Evolutionary conservation across 176 grass and related monocot genomes (phyloP).

Genomic region (Triticum timopheevii): DNA sequence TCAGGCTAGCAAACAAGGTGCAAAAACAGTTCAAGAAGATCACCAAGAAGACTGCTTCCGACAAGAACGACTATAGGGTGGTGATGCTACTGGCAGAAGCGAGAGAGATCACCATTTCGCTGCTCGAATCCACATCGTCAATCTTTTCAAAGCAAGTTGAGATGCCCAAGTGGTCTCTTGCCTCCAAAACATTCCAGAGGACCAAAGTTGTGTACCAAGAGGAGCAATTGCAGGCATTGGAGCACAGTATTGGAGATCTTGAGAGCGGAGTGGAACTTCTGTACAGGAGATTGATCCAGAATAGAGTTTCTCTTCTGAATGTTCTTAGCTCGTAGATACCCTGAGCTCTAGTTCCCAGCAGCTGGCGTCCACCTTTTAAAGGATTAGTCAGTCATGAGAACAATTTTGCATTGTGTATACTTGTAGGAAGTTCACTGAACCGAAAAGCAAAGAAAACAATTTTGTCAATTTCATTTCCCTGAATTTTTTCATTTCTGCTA

Average conservation of each 20-base stretch:
- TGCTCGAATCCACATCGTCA: conserved; percentile 29
- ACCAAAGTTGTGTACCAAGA: conserved; percentile 27
- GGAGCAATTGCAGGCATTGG: conserved; percentile 40
- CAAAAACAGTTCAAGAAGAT: conserved; percentile 44
- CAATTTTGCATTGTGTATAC: conserved; percentile 17
- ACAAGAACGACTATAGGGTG: conserved; percentile 9
- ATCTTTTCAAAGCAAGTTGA: conserved; percentile 23
- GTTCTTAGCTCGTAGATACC: conserved; percentile 29
- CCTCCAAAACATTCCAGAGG: conserved; percentile 40
- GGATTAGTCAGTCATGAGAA: conserved; percentile 20
- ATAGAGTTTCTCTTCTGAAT: conserved; percentile 58
- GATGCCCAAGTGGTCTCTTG: conserved; percentile 28
- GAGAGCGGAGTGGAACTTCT: conserved; percentile 32
- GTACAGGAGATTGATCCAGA: conserved; percentile 44
- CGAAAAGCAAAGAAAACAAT: too few species aligned
- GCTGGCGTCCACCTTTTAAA: conserved; percentile 34
- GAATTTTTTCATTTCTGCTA: too few species aligned
- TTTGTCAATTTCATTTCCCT: too few species aligned
- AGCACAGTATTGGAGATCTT: conserved; percentile 39
- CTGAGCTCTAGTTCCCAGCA: neutral
- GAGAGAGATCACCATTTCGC: conserved; percentile 24
- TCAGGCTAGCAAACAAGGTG: conserved; percentile 21
- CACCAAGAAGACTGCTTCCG: conserved; percentile 21
- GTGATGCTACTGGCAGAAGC: conserved; percentile 33
- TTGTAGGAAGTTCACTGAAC: too few species aligned